These are phyloP conservation scores for Cercospora sp. DNA, from an alignment of 2,329 filamentous ascomycete genomes.

Conservation along the genomic window DNA sequence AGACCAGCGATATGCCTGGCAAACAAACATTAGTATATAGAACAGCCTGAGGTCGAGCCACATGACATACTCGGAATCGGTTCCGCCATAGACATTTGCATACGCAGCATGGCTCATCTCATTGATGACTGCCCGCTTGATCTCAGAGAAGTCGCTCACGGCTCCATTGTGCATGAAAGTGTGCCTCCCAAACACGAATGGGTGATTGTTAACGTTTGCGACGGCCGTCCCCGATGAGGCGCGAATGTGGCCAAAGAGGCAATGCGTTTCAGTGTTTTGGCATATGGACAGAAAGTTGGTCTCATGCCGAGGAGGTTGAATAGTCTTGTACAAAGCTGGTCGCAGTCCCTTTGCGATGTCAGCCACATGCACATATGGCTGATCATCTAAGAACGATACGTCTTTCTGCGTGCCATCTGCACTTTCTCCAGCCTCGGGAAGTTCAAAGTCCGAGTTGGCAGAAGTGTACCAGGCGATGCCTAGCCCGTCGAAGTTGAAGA, in stretches of 20 bases:
- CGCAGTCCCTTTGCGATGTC: constrained; percentile 37
- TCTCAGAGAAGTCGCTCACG: constrained; percentile 49
- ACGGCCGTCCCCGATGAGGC: constrained; percentile 53
- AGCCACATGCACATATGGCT: constrained; percentile 12
- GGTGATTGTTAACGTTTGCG: constrained; percentile 55
- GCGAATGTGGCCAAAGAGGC: constrained; percentile 57
- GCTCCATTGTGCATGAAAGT: constrained; percentile 60
- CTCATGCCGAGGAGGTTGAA: constrained; percentile 55
- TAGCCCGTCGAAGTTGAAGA: constrained; percentile 58
- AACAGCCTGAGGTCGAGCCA: constrained; percentile 27
- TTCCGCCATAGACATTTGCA: constrained; percentile 52
- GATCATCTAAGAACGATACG: constrained; percentile 23
- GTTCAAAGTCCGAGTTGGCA: constrained; percentile 46
- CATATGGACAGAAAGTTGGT: constrained; percentile 56
- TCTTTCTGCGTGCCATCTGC: constrained; percentile 34
- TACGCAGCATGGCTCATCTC: constrained; percentile 52
- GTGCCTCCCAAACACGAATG: constrained; percentile 57
- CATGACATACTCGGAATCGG: constrained; percentile 50
- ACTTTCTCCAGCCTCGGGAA: constrained; percentile 31
- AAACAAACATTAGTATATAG: background rate
- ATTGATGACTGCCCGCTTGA: constrained; percentile 50
- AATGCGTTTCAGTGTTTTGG: constrained; percentile 52
- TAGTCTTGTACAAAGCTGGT: constrained; percentile 55
- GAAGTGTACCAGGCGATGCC: constrained; percentile 58
- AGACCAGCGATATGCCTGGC: constrained; percentile 48